These are phyloP conservation scores for Garcileccinum viscosum DNA, from an alignment of 1,284 basidiomycete genomes.

Conservation along the genomic window DNA sequence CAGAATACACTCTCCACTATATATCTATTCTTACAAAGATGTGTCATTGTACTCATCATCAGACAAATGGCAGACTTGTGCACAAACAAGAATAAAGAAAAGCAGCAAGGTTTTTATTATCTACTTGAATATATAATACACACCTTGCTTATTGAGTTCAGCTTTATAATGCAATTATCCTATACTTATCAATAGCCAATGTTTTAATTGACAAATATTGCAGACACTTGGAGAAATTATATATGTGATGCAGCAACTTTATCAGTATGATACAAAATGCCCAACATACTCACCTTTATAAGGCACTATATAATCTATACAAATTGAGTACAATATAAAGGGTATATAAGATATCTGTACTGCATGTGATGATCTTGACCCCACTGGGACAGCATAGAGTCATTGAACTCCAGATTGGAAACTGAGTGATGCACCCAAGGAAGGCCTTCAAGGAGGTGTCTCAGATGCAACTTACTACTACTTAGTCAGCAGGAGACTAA, in stretches of 20 bases:
- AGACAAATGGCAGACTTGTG: neutral
- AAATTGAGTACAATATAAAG: neutral
- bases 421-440: no score
- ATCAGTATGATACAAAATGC: neutral
- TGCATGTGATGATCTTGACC: neutral
- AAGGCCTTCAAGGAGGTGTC: no score
- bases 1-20: neutral
- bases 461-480: no score
- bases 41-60: neutral
- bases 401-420: no score
- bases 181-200: neutral
- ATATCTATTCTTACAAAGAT: neutral
- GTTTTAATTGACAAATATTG: neutral
- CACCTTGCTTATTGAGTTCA: neutral
- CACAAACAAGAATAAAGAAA: neutral
- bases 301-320: constrained; percentile 1
- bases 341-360: neutral
- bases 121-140: neutral
- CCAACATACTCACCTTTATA: constrained; percentile 2
- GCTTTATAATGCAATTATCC: neutral
- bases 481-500: no score
- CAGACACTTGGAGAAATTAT: neutral
- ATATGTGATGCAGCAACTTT: neutral
- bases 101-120: neutral
- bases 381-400: no score